phyloP scores from a whole-genome alignment of 257 asterid genomes.

The Fraxinus excelsior region DNA sequence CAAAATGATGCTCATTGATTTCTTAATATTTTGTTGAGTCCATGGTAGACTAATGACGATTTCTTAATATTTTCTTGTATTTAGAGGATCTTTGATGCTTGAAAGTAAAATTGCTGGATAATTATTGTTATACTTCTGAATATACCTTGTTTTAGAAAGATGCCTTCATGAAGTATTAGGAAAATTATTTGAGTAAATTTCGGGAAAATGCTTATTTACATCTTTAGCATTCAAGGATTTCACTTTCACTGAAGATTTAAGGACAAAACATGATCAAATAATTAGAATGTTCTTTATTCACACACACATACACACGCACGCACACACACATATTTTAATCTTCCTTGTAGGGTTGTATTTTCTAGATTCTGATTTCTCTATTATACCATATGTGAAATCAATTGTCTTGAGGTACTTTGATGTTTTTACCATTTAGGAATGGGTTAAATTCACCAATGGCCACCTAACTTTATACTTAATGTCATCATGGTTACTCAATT shows the following conservation, averaged over 20 bases:
- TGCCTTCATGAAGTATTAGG: background rate
- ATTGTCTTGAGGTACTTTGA: conserved; percentile 17
- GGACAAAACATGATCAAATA: background rate
- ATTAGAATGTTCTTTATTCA: background rate
- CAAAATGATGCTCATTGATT: background rate
- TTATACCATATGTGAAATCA: conserved; percentile 6
- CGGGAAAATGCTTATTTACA: conserved; percentile 13
- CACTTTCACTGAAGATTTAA: background rate
- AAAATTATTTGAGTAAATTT: conserved; percentile 14
- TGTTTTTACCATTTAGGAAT: conserved; percentile 18
- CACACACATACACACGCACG: no score
- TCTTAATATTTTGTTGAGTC: no score
- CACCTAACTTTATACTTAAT: no score
- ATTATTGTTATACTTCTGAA: background rate
- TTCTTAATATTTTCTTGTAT: no score
- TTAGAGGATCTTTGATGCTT: background rate
- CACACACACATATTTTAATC: background rate
- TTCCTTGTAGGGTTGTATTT: background rate
- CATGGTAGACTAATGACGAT: no score
- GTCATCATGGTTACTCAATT: no score
- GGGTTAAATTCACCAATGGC: no score
- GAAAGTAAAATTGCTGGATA: background rate
- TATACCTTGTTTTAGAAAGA: conserved; percentile 1
- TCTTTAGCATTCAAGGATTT: background rate
- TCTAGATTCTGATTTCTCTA: background rate